Percentiles rank a stretch among this genome's conserved stretches.
phyloP scores from a whole-genome alignment of 2,329 filamentous ascomycete genomes.

The Davidsoniella virescens region DNA sequence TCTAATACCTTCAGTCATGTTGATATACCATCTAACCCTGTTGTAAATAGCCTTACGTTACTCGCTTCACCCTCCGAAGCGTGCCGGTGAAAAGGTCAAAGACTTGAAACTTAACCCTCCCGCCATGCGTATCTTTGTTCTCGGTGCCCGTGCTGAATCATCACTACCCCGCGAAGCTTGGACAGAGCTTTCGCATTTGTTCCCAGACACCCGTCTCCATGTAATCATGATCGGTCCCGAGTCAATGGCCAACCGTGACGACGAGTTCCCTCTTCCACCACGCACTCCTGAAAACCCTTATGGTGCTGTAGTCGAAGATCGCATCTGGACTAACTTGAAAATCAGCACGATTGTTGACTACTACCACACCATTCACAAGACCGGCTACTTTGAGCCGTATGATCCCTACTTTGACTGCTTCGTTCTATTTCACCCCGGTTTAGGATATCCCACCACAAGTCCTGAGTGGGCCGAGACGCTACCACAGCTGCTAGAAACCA shows the following conservation, averaged over 20 bases:
- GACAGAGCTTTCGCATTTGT: slow-evolving; percentile 86
- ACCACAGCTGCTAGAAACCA: slow-evolving; percentile 81
- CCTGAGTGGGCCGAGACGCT: slow-evolving; percentile 91
- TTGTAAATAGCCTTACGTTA: slow-evolving; percentile 60
- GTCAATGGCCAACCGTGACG: slow-evolving; percentile 84
- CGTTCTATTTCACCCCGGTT: slow-evolving; percentile 87
- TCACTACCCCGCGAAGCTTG: slow-evolving; percentile 87
- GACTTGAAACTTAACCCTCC: slow-evolving; percentile 72
- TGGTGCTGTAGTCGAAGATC: slow-evolving; percentile 84
- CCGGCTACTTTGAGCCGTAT: slow-evolving; percentile 80
- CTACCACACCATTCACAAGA: slow-evolving; percentile 89
- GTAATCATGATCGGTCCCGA: slow-evolving; percentile 91
- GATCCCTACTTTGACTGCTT: slow-evolving; percentile 98
- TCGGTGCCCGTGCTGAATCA: slow-evolving; percentile 93
- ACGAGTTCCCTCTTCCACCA: slow-evolving; percentile 78
- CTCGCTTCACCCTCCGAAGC: slow-evolving; percentile 72
- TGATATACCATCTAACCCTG: slow-evolving; percentile 7
- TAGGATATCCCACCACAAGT: slow-evolving; percentile 83
- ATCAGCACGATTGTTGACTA: slow-evolving; percentile 97
- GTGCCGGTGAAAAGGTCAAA: slow-evolving; percentile 54
- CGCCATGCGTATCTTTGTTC: slow-evolving; percentile 77
- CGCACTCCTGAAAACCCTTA: slow-evolving; percentile 79
- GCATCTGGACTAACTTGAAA: slow-evolving; percentile 78
- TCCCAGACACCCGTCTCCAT: slow-evolving; percentile 81
- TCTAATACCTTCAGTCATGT: too few species aligned